These are phyloP conservation scores for Lepidopterella palustris DNA, from an alignment of 495 filamentous ascomycete genomes.

Conservation along the genomic window DNA sequence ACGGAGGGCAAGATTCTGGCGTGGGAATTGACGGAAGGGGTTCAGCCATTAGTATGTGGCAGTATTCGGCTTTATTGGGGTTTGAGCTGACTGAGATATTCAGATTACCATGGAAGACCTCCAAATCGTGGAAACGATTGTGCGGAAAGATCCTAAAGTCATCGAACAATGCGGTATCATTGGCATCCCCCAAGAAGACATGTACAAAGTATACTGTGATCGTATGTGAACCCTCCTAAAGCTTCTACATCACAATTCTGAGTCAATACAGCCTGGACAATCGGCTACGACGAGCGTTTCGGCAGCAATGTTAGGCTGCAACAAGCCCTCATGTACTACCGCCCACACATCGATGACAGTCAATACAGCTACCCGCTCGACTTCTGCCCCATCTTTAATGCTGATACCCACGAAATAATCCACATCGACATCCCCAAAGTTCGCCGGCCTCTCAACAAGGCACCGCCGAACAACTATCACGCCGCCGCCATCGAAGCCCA, in stretches of 20 bases:
- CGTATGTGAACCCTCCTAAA: conserved; percentile 46
- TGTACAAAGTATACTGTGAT: conserved; percentile 89
- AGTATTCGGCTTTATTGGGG: neutral
- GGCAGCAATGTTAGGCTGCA: conserved; percentile 75
- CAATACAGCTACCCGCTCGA: conserved; percentile 91
- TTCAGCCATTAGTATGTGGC: conserved; percentile 68
- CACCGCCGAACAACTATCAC: conserved; percentile 72
- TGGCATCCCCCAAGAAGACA: conserved; percentile 79
- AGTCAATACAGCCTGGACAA: conserved; percentile 72
- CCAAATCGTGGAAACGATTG: conserved; percentile 75
- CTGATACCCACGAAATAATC: conserved; percentile 74
- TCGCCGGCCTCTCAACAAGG: conserved; percentile 69
- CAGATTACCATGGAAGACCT: conserved; percentile 94
- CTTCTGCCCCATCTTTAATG: conserved; percentile 89
- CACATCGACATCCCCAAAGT: conserved; percentile 84
- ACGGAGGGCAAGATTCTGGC: conserved; percentile 60
- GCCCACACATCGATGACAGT: conserved; percentile 75
- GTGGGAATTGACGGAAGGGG: conserved; percentile 72
- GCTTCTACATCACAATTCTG: neutral
- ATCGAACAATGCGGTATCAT: conserved; percentile 87
- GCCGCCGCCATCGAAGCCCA: conserved; percentile 63
- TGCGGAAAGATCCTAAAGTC: conserved; percentile 75
- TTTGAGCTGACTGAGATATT: neutral
- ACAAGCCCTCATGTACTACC: conserved; percentile 94
- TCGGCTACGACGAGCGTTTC: conserved; percentile 89